Conservation (phyloP, 176 grass and related monocot species). For the Secale cereale region DNA sequence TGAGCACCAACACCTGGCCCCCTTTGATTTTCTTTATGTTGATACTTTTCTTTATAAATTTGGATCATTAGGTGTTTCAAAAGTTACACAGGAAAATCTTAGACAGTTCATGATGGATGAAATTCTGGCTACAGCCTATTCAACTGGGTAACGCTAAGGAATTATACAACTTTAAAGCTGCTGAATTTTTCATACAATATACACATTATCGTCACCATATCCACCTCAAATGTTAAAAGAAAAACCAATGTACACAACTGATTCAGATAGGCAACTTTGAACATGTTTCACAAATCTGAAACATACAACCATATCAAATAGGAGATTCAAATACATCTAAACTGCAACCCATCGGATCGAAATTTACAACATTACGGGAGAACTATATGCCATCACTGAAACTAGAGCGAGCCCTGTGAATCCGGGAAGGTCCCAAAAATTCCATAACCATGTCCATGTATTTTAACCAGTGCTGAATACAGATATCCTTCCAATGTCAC, state of each 20-base stretch:
- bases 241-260: neutral
- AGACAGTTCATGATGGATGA: too few relatives aligned
- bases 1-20: too few relatives aligned
- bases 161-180: neutral
- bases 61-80: too few relatives aligned
- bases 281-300: slow-evolving; percentile 23
- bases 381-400: slow-evolving; percentile 44
- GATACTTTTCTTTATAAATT: too few relatives aligned
- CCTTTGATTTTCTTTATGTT: too few relatives aligned
- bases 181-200: neutral
- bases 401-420: slow-evolving; percentile 24
- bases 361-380: slow-evolving; percentile 38
- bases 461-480: slow-evolving; percentile 30
- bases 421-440: slow-evolving; percentile 28
- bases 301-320: slow-evolving; percentile 25
- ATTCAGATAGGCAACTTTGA: slow-evolving; percentile 20
- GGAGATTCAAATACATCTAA: slow-evolving; percentile 21
- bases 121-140: too few relatives aligned
- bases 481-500: neutral
- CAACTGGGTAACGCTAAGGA: too few relatives aligned
- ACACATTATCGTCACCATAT: neutral
- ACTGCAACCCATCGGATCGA: slow-evolving; percentile 35
- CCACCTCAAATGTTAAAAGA: neutral
- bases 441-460: slow-evolving; percentile 37
- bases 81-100: too few relatives aligned